Base-by-base conservation (phyloP, 2,329 filamentous ascomycete genomes). In the Diaporthe aspalathi region DNA sequence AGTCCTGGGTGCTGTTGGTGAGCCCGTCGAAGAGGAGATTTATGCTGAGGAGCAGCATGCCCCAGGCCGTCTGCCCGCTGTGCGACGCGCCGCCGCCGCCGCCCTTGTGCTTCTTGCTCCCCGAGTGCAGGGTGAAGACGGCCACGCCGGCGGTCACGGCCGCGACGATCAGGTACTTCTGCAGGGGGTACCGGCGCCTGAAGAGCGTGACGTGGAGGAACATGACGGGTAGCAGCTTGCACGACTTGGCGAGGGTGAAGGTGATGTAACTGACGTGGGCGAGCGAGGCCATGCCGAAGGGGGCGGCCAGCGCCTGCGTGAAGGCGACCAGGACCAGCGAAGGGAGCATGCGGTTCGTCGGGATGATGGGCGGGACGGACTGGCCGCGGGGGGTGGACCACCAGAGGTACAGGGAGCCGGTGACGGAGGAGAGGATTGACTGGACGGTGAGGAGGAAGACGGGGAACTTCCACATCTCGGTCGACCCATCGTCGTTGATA, bases 171-270 rank as follows among this genome's bases (percentile, higher is more conserved):
- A 93, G 88, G 84, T 99, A 99, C 84, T 99, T 99, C 87, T 97
- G 97, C 56, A 97, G 86, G 1, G 96, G 95, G 82, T 98, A 99
- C 60, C 91, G 88, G 78, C 92, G 93, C 72, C 92, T 91, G 86
- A 98, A 99, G 57, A 99, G 83, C 54, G 94, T 95, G 78, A 98
- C 90, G 84, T 99, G 95, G 50, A 99, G 88, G 78, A 96, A 91
- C 96, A 99, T 98, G 78, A 99, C 96, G 3, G 96, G 96, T n/a
- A 99, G 90, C 24, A 99, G 89, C 85, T 99, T 99, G 91, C 96
- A 99, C 77, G 92, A 95, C 84, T 99, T 98, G 76, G 96, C 95
- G 52, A 99, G 92, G 76, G 98, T 93, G 83, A 97, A 98, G 38
- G 96, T 98, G 78, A 98, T 94, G 83, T 98, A 98, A 88, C 98